Evolutionary conservation across 78 protist species (phyloP), one percentile per base, ranked within the genome.

Genomic region (Cavenderia fasciculata): DNA sequence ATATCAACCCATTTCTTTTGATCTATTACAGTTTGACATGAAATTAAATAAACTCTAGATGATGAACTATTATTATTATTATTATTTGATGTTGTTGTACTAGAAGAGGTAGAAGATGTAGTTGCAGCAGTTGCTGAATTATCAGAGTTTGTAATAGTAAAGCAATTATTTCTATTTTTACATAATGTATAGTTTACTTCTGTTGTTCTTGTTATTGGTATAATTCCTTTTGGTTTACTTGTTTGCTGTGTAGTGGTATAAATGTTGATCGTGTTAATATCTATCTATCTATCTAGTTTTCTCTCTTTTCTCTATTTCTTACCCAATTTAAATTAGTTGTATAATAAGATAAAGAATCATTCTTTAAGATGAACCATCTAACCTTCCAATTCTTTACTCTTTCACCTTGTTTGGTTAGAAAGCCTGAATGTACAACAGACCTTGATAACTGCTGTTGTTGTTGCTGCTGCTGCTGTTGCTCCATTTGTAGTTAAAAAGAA

Each of bases 1-100:
- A 46, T 82, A 14, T 82, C 90, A 1, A 82, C 68, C 90, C 90
- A 82, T 56, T 82, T 82, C 10, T 43, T 54, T 56, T 82, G 76
- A 56, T 82, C 90, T 33, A 82, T 56, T 21, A 68, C 56, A 6
- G 90, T 82, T 57, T 82, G 90, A 19, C 79, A 76, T 2, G 78
- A 56, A 12, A 82, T 82, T 23, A 52, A 57, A 69, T 82, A 82
- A 21, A 82, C 29, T 52, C 90, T 65, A 0, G 16, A 16, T 6
- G 27, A 10, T 46, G 31, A 25, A 38, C 6, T 56, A 56, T 56
- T 16, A 56, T 63, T 47, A 4, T 63, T 47, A 38, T 63, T 29
- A 65, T 21, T 36, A 46, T 49, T 59, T 12, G 19, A 19, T 75
- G 21, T 75, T n/a, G 43, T 10, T 23, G 70, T 23, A 62, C 21